phyloP scores from a whole-genome alignment of 2,329 filamentous ascomycete genomes.

The Lasiodiplodia theobromae region DNA sequence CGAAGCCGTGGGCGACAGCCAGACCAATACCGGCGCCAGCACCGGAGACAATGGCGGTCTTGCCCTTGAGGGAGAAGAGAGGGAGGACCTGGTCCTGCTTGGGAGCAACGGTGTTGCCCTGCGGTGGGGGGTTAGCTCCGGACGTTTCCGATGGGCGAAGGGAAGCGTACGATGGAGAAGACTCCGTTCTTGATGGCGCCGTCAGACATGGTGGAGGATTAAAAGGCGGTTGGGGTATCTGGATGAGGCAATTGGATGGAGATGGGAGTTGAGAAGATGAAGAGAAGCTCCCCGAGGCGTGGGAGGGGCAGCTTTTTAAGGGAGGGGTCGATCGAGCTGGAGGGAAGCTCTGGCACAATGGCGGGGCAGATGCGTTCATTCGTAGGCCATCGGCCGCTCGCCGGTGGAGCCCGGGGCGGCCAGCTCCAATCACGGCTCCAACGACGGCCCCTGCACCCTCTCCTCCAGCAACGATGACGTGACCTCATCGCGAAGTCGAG shows the following conservation, averaged over 20 bases:
- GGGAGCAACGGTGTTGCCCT: conserved; percentile 29
- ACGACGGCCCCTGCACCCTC: conserved; percentile 5
- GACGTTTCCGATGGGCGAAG: neutral
- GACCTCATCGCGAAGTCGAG: conserved; percentile 13
- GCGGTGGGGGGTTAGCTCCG: neutral
- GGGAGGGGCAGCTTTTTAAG: conserved; percentile 25
- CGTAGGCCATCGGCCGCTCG: conserved; percentile 11
- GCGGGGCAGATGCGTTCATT: conserved; percentile 26
- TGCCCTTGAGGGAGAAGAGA: conserved; percentile 51
- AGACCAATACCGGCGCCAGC: conserved; percentile 61
- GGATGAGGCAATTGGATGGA: conserved; percentile 1
- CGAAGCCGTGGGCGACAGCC: conserved; percentile 30
- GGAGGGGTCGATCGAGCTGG: conserved; percentile 21
- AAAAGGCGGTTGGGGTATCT: neutral
- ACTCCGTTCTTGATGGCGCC: conserved; percentile 44
- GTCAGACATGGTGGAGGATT: conserved; percentile 35
- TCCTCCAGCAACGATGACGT: conserved; percentile 14
- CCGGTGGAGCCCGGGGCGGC: conserved; percentile 21
- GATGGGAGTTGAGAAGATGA: neutral
- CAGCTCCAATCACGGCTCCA: conserved; percentile 3
- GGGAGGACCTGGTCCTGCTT: conserved; percentile 29
- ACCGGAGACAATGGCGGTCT: conserved; percentile 58
- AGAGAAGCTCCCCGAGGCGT: neutral
- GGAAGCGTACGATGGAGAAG: conserved; percentile 39
- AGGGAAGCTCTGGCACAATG: conserved; percentile 16